A percentile compares a stretch with the other conserved stretches of the same genome.
These are phyloP conservation scores for Lizonia empirigonia DNA, from an alignment of 2,329 filamentous ascomycete genomes.

Conservation along the genomic window DNA sequence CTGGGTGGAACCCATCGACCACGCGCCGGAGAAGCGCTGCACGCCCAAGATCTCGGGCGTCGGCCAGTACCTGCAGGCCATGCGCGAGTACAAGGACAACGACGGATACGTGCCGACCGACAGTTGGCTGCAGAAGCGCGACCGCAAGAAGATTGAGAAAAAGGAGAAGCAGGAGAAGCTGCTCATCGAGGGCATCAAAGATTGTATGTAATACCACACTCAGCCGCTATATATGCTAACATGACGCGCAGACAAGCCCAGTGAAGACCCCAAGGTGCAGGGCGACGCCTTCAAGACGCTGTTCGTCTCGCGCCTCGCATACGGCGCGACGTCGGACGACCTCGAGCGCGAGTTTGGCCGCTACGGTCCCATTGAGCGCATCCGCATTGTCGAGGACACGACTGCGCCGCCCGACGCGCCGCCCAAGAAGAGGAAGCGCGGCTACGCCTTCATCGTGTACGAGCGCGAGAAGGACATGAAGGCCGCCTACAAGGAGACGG, in stretches of 20 bases:
- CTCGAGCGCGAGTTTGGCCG: conserved; percentile 91
- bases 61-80: conserved; percentile 73
- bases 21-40: conserved; percentile 79
- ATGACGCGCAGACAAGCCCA: conserved; percentile 70
- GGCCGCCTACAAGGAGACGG: conserved; percentile 88
- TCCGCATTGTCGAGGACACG: conserved; percentile 83
- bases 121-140: conserved; percentile 88
- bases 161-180: conserved; percentile 68
- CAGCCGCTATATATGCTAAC: conserved; percentile 28
- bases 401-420: conserved; percentile 69
- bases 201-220: conserved; percentile 60
- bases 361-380: conserved; percentile 92
- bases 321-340: conserved; percentile 86
- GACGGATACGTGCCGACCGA: conserved; percentile 82
- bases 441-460: conserved; percentile 96
- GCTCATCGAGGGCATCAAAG: conserved; percentile 66
- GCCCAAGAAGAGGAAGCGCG: conserved; percentile 70
- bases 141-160: conserved; percentile 83
- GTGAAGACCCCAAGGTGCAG: conserved; percentile 83
- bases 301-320: conserved; percentile 88
- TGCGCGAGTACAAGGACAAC: conserved; percentile 78
- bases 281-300: conserved; percentile 95
- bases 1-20: conserved; percentile 83
- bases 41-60: conserved; percentile 76
- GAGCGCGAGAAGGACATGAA: conserved; percentile 99